phyloP scores from a whole-genome alignment of 495 filamentous ascomycete species.

The Chaetomium tenue region DNA sequence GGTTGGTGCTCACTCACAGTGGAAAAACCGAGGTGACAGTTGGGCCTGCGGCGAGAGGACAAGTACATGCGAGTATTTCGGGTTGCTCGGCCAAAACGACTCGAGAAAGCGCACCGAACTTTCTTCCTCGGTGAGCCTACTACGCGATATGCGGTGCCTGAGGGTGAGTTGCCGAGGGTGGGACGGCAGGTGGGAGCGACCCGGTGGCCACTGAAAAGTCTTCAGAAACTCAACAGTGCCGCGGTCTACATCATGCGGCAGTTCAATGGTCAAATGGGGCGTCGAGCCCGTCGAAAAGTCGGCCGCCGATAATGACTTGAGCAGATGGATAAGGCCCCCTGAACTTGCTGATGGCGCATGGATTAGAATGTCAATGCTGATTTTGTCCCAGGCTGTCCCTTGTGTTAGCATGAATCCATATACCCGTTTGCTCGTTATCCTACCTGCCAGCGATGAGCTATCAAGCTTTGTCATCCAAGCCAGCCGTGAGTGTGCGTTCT shows the following conservation, averaged over 20 bases:
- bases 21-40: conserved; percentile 70
- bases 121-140: conserved; percentile 56
- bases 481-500: conserved; percentile 55
- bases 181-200: conserved; percentile 38
- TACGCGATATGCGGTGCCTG: conserved; percentile 64
- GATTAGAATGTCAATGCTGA: conserved; percentile 72
- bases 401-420: conserved; percentile 18
- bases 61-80: conserved; percentile 64
- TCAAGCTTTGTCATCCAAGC: conserved; percentile 77
- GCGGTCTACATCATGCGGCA: conserved; percentile 63
- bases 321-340: conserved; percentile 68
- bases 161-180: conserved; percentile 57
- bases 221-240: conserved; percentile 60
- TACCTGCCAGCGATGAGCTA: conserved; percentile 65
- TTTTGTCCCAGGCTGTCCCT: conserved; percentile 66
- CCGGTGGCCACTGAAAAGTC: conserved; percentile 62
- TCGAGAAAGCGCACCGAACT: conserved; percentile 71
- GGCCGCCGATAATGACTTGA: conserved; percentile 67
- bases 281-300: conserved; percentile 64
- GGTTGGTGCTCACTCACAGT: conserved; percentile 52
- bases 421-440: conserved; percentile 15
- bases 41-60: conserved; percentile 74
- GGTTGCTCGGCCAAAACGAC: conserved; percentile 71
- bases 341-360: conserved; percentile 66
- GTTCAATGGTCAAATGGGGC: conserved; percentile 76